Percentiles rank a stretch among this genome's conserved stretches.
Conservation (phyloP, 495 filamentous ascomycete genomes). For the Penicillium paxilli region DNA sequence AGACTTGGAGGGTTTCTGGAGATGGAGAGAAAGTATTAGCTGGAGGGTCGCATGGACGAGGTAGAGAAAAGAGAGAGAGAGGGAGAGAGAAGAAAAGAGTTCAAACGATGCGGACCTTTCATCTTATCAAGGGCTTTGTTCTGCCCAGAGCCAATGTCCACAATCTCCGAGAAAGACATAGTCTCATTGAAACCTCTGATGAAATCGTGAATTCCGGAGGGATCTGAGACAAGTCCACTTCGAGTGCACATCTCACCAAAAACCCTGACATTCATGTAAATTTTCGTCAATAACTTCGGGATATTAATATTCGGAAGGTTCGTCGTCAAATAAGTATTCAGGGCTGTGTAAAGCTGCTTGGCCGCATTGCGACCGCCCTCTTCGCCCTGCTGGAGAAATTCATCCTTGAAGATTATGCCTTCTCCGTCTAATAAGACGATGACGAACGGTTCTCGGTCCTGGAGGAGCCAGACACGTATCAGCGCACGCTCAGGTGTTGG, state of each 20-base stretch:
- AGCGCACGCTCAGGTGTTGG: slow-evolving; percentile 10
- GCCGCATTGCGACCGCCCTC: slow-evolving; percentile 74
- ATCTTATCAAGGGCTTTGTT: slow-evolving; percentile 74
- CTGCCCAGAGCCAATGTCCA: slow-evolving; percentile 71
- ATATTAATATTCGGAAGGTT: slow-evolving; percentile 46
- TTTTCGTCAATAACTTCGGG: slow-evolving; percentile 64
- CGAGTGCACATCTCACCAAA: slow-evolving; percentile 59
- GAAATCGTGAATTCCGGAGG: slow-evolving; percentile 63
- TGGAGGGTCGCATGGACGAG: no score
- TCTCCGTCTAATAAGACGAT: slow-evolving; percentile 77
- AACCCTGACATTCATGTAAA: slow-evolving; percentile 68
- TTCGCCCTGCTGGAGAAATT: slow-evolving; percentile 61
- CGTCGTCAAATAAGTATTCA: slow-evolving; percentile 48
- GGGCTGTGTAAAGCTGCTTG: slow-evolving; percentile 53
- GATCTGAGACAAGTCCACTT: slow-evolving; percentile 55
- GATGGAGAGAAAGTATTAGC: slow-evolving; percentile 8
- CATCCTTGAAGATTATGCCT: slow-evolving; percentile 72
- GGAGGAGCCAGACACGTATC: slow-evolving; percentile 22
- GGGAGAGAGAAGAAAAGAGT: no score
- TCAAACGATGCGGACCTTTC: slow-evolving; percentile 51
- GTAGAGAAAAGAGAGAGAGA: no score
- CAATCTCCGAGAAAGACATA: slow-evolving; percentile 68
- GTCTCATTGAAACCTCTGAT: slow-evolving; percentile 74
- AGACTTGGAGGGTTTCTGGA: slow-evolving; percentile 68
- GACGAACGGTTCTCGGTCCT: slow-evolving; percentile 77